phyloP scores from a whole-genome alignment of 1,284 basidiomycete genomes.

The Schizopora paradoxa region DNA sequence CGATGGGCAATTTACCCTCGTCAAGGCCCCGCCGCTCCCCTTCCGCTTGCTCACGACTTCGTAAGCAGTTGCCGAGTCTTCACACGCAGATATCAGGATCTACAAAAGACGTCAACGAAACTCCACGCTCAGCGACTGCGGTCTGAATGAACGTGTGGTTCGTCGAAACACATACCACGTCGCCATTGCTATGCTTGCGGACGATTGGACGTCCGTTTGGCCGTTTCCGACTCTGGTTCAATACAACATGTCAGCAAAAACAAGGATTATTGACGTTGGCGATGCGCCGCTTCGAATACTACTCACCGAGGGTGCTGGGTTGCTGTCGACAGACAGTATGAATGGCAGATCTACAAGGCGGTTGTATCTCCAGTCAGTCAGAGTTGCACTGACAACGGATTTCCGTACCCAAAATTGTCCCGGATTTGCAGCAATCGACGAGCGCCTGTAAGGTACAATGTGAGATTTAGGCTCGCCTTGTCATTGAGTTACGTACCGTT shows the following conservation, averaged over 20 bases:
- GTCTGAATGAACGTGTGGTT: too few species aligned
- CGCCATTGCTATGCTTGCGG: slow-evolving; percentile 11
- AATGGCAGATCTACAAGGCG: not conserved
- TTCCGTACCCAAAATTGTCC: slow-evolving; percentile 13
- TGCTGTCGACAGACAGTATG: not conserved
- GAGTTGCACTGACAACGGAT: not conserved
- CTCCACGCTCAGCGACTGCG: too few species aligned
- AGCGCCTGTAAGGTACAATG: slow-evolving; percentile 10
- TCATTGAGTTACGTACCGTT: slow-evolving; percentile 6
- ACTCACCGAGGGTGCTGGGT: not conserved
- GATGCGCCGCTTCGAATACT: not conserved
- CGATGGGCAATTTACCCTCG: too few species aligned
- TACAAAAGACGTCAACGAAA: too few species aligned
- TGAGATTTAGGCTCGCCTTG: not conserved
- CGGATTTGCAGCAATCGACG: slow-evolving; percentile 20
- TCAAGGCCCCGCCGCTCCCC: too few species aligned
- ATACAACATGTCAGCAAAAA: slow-evolving; percentile 10
- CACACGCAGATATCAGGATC: too few species aligned
- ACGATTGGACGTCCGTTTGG: not conserved
- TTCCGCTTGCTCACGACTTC: too few species aligned
- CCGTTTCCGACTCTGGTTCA: not conserved
- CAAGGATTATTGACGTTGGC: not conserved
- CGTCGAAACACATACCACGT: too few species aligned
- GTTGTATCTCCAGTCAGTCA: not conserved
- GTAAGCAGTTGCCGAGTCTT: too few species aligned